These are phyloP conservation scores for Paratinospora sagittata DNA, from an alignment of 164 flowering plant species.

Conservation along the genomic window DNA sequence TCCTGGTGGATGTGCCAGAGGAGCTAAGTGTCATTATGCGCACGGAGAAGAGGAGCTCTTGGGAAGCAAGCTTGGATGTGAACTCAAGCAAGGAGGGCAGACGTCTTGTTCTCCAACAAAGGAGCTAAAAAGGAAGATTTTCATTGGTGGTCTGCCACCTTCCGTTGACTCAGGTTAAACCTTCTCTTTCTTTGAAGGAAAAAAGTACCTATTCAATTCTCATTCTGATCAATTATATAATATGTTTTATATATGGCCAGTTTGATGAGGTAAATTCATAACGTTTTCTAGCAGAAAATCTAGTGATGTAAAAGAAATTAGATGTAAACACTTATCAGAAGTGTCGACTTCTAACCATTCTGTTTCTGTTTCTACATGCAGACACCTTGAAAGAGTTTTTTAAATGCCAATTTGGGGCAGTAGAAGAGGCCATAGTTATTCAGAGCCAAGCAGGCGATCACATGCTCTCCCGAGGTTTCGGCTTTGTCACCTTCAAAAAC, in stretches of 20 bases:
- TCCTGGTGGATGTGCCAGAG: constrained; percentile 42
- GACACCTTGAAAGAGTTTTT: constrained; percentile 32
- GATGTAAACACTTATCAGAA: neutral
- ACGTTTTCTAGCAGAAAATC: too few species aligned
- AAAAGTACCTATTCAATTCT: too few species aligned
- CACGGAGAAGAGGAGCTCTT: constrained; percentile 33
- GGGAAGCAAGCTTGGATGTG: neutral
- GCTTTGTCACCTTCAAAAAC: constrained; percentile 45
- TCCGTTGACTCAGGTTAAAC: constrained; percentile 39
- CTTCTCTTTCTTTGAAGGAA: neutral
- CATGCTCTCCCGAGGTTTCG: constrained; percentile 46
- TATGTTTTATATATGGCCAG: too few species aligned
- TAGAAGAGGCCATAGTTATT: constrained; percentile 43
- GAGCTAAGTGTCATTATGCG: constrained; percentile 35
- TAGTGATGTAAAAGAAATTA: too few species aligned
- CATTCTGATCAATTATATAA: too few species aligned
- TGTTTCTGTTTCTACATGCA: constrained; percentile 13
- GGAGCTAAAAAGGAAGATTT: constrained; percentile 32
- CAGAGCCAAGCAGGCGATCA: constrained; percentile 22
- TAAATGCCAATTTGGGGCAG: constrained; percentile 42
- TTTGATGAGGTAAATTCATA: too few species aligned
- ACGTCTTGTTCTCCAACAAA: constrained; percentile 6
- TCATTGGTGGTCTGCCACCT: constrained; percentile 50
- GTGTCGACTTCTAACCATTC: neutral
- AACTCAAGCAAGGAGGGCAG: constrained; percentile 17